These are phyloP conservation scores for Tylopilus vinaceipallidus DNA, from an alignment of 768 basidiomycete genomes.

Conservation along the genomic window DNA sequence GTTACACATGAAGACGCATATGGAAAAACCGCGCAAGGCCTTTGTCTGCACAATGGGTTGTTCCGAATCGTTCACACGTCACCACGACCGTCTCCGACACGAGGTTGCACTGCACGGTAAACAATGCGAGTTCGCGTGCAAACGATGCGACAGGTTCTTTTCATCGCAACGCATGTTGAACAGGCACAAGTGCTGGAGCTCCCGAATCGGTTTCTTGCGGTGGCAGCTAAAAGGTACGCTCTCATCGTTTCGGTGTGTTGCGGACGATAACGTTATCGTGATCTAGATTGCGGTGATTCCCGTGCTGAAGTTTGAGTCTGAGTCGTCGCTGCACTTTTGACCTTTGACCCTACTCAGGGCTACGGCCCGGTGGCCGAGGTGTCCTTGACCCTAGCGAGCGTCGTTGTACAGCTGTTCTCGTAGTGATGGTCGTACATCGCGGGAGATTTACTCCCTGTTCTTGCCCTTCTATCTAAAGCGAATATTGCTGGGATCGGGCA, in stretches of 20 bases:
- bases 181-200: slow-evolving; percentile 5
- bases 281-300: background rate
- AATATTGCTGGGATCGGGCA: no score
- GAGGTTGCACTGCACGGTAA: slow-evolving; percentile 3
- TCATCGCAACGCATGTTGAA: slow-evolving; percentile 3
- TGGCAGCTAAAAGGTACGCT: background rate
- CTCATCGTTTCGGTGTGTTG: no score
- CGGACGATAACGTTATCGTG: background rate
- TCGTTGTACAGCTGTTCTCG: no score
- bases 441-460: no score
- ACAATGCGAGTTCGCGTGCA: slow-evolving; percentile 2
- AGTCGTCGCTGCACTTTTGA: no score
- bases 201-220: background rate
- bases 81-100: slow-evolving; percentile 1
- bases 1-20: background rate
- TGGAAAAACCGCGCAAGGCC: background rate
- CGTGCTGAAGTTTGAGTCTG: background rate
- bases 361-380: no score
- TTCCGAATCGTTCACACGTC: slow-evolving; percentile 1
- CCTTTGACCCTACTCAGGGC: no score
- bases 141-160: slow-evolving; percentile 2
- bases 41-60: slow-evolving; percentile 4
- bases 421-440: no score
- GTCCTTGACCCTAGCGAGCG: no score
- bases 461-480: no score